These are phyloP conservation scores for Zopfia rhizophila DNA, from an alignment of 2,329 filamentous ascomycete genomes.

Conservation along the genomic window DNA sequence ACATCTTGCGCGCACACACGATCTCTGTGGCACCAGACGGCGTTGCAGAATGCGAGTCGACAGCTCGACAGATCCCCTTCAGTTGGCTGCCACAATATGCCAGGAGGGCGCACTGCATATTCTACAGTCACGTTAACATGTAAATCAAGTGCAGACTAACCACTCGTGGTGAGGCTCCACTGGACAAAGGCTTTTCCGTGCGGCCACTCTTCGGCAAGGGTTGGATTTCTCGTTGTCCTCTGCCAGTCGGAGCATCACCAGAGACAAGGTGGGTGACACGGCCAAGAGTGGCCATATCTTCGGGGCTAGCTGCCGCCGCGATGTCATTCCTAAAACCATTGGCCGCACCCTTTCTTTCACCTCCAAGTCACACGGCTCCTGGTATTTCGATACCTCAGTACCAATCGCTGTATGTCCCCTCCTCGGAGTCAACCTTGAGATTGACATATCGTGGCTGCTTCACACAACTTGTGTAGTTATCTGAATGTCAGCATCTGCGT, in stretches of 20 bases:
- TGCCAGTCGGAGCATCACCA: slow-evolving; percentile 27
- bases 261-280: slow-evolving; percentile 19
- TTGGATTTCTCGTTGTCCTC: neutral
- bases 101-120: slow-evolving; percentile 31
- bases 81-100: slow-evolving; percentile 11
- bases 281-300: slow-evolving; percentile 6
- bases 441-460: slow-evolving; percentile 21
- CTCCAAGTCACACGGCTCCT: slow-evolving; percentile 2
- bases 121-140: slow-evolving; percentile 29
- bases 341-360: neutral
- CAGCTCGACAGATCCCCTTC: slow-evolving; percentile 1
- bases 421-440: neutral
- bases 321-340: slow-evolving; percentile 16
- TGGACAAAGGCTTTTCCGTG: neutral
- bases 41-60: slow-evolving; percentile 13
- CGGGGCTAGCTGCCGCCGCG: slow-evolving; percentile 10
- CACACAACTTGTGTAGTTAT: slow-evolving; percentile 10
- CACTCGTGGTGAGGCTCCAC: neutral
- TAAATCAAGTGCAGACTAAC: slow-evolving; percentile 17
- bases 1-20: slow-evolving; percentile 7
- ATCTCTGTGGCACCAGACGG: slow-evolving; percentile 15
- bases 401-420: too few relatives aligned
- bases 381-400: too few relatives aligned
- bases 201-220: slow-evolving; percentile 21
- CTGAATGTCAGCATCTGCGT: slow-evolving; percentile 3